phyloP scores from a whole-genome alignment of 2,329 filamentous ascomycete genomes.

The Penicillium digitatum region DNA sequence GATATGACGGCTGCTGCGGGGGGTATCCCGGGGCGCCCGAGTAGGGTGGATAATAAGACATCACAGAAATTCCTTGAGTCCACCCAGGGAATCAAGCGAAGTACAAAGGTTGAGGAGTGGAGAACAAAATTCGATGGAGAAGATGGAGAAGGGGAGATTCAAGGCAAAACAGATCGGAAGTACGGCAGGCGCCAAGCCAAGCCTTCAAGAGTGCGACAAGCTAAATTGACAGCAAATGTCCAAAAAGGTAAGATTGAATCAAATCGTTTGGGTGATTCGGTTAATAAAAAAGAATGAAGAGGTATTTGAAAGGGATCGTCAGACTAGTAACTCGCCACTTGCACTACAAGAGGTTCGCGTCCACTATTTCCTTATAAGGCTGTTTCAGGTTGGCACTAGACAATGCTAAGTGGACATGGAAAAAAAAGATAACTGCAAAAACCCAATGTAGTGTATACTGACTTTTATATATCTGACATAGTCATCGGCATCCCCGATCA shows the following conservation, averaged over 20 bases:
- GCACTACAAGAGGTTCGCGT: background rate
- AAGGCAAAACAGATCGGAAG: slow-evolving; percentile 19
- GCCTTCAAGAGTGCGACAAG: slow-evolving; percentile 4
- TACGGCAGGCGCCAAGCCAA: slow-evolving; percentile 24
- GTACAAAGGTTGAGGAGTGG: background rate
- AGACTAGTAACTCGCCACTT: slow-evolving; percentile 9
- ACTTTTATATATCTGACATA: slow-evolving; percentile 15
- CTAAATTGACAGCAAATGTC: background rate
- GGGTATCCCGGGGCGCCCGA: slow-evolving; percentile 54
- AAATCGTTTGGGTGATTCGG: background rate
- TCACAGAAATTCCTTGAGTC: slow-evolving; percentile 28
- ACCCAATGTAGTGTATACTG: background rate
- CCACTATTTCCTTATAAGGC: slow-evolving; percentile 11
- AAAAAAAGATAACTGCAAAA: too few relatives aligned
- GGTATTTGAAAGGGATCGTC: background rate
- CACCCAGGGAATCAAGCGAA: slow-evolving; percentile 7
- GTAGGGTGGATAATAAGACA: slow-evolving; percentile 64
- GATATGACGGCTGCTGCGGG: slow-evolving; percentile 46
- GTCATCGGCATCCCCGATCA: slow-evolving; percentile 9
- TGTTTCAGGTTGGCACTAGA: background rate
- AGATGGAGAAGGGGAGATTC: slow-evolving; percentile 24
- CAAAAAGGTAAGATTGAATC: background rate
- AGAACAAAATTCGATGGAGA: slow-evolving; percentile 9
- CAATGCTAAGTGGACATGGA: background rate
- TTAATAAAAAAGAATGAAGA: background rate